Percentiles rank a stretch among this genome's conserved stretches.
Evolutionary conservation across 495 filamentous ascomycete species (phyloP).

Genomic region (Penicillium cinerascens): DNA sequence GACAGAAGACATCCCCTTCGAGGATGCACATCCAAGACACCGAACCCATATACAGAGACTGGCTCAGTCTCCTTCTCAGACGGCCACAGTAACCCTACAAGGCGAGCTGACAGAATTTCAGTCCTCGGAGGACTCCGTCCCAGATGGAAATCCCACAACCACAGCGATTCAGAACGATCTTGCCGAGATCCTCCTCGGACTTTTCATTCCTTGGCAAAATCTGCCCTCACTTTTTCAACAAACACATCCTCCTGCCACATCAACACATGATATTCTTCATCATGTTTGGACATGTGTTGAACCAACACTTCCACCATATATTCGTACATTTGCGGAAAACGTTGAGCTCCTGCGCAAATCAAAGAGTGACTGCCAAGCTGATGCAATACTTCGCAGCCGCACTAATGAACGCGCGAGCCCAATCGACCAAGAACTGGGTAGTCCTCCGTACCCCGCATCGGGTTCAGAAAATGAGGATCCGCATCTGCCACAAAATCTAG

Average conservation of each 20-base stretch:
- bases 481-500: too few relatives aligned
- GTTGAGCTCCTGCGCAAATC: constrained; percentile 6
- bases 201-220: constrained; percentile 9
- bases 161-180: constrained; percentile 9
- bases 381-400: background rate
- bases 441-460: background rate
- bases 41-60: constrained; percentile 6
- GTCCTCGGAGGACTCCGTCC: constrained; percentile 6
- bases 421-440: background rate
- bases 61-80: constrained; percentile 1
- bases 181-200: constrained; percentile 6
- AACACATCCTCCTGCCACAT: background rate
- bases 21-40: constrained; percentile 1
- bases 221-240: background rate
- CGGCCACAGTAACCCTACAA: constrained; percentile 3
- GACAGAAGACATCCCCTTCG: constrained; percentile 2
- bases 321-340: constrained; percentile 3
- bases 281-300: constrained; percentile 4
- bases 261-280: too few relatives aligned
- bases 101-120: constrained; percentile 8
- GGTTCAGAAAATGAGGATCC: too few relatives aligned
- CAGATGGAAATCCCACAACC: constrained; percentile 5
- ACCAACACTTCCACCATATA: background rate
- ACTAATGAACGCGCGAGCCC: background rate
- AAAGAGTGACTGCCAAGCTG: constrained; percentile 3